These are phyloP conservation scores for Chenopodium album DNA, from an alignment of 148 eudicot genomes.

Conservation along the genomic window DNA sequence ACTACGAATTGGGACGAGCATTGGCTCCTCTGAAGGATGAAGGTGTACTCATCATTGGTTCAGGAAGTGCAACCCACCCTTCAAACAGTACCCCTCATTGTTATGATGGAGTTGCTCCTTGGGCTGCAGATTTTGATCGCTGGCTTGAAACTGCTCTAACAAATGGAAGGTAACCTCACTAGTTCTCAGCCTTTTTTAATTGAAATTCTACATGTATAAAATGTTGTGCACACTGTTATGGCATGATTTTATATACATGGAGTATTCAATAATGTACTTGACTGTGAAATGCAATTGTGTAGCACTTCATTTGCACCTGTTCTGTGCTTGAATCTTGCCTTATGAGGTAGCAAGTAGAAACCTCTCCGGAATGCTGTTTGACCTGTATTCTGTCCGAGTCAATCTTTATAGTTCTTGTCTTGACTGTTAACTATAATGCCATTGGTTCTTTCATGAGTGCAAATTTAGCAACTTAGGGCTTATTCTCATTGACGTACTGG, in stretches of 20 bases:
- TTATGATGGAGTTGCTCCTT: slow-evolving; percentile 39
- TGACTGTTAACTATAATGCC: not conserved
- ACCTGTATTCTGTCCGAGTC: not conserved
- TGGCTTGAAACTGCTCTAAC: slow-evolving; percentile 79
- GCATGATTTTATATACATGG: too few relatives aligned
- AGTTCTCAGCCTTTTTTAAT: not conserved
- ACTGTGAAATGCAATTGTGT: not conserved
- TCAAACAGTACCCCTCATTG: slow-evolving; percentile 31
- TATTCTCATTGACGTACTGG: too few relatives aligned
- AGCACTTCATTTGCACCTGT: not conserved
- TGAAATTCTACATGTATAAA: not conserved
- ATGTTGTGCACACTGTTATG: not conserved
- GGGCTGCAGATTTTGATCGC: slow-evolving; percentile 71
- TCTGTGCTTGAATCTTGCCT: not conserved
- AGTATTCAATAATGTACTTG: not conserved
- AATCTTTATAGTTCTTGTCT: not conserved
- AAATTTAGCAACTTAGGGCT: not conserved
- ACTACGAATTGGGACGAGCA: slow-evolving; percentile 69
- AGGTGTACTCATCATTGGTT: slow-evolving; percentile 78
- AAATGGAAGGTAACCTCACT: slow-evolving; percentile 47
- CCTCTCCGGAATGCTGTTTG: not conserved
- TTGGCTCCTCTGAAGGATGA: slow-evolving; percentile 73
- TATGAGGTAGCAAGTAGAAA: not conserved
- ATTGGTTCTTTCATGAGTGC: not conserved
- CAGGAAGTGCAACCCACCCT: slow-evolving; percentile 79